A percentile compares a stretch with the other conserved stretches of the same genome.
phyloP scores from a whole-genome alignment of 495 filamentous ascomycete species.

The Zalerion maritima region DNA sequence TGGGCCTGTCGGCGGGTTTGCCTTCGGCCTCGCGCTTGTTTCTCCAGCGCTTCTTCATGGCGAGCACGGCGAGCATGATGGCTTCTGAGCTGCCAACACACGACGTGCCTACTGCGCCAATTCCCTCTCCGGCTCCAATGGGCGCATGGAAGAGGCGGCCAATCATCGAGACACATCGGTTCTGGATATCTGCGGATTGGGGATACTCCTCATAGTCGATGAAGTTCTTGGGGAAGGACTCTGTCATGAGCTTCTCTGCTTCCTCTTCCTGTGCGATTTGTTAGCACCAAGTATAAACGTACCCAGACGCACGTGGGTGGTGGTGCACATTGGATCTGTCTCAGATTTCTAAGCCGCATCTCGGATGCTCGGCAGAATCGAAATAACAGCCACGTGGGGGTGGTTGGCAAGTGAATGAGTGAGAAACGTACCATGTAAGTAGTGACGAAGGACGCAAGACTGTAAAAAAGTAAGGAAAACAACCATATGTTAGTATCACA shows the following conservation, averaged over 20 bases:
- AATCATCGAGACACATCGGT: constrained; percentile 87
- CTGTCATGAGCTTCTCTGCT: constrained; percentile 80
- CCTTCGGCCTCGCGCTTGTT: constrained; percentile 65
- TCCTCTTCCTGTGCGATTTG: constrained; percentile 53
- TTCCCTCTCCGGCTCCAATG: constrained; percentile 22
- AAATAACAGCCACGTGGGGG: constrained; percentile 1
- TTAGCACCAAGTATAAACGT: constrained; percentile 1
- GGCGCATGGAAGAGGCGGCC: constrained; percentile 74
- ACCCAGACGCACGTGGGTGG: background rate
- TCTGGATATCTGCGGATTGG: constrained; percentile 78
- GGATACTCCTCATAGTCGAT: constrained; percentile 90
- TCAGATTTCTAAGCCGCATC: no score
- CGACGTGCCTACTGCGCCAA: constrained; percentile 63
- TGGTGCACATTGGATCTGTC: no score
- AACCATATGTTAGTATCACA: no score
- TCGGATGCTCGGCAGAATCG: constrained; percentile 5
- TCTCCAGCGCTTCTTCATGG: constrained; percentile 94
- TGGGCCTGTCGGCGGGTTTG: constrained; percentile 60
- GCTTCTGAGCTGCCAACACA: constrained; percentile 80
- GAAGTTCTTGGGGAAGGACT: constrained; percentile 84
- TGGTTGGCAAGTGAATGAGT: no score
- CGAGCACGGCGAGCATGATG: constrained; percentile 77
- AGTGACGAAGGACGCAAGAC: constrained; percentile 67
- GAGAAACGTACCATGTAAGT: constrained; percentile 57
- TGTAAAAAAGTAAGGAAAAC: constrained; percentile 20